phyloP scores from a whole-genome alignment of 2,329 filamentous ascomycete species.

The Emergomyces orientalis region DNA sequence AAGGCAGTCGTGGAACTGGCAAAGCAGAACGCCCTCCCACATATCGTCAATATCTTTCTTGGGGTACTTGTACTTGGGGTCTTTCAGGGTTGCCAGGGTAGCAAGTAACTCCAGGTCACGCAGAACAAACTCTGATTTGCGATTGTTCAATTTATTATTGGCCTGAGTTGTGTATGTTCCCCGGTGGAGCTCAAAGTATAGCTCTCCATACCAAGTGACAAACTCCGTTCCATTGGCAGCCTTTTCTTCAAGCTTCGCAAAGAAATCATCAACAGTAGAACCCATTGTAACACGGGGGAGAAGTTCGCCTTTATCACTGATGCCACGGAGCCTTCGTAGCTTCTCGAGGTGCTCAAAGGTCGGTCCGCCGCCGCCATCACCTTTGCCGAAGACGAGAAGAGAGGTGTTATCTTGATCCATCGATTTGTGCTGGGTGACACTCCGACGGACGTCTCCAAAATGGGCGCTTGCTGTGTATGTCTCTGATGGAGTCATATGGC shows the following conservation, averaged over 20 bases:
- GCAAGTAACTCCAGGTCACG: slow-evolving; percentile 82
- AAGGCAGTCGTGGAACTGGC: slow-evolving; percentile 95
- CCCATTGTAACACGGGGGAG: slow-evolving; percentile 85
- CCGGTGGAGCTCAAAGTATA: slow-evolving; percentile 95
- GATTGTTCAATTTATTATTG: slow-evolving; percentile 94
- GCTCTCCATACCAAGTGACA: slow-evolving; percentile 93
- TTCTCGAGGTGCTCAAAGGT: slow-evolving; percentile 94
- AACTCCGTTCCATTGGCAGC: slow-evolving; percentile 57
- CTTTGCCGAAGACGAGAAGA: slow-evolving; percentile 88
- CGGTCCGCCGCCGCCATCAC: slow-evolving; percentile 89
- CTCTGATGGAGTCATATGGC: slow-evolving; percentile 92
- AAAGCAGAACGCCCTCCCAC: slow-evolving; percentile 87
- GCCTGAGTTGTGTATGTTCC: slow-evolving; percentile 96
- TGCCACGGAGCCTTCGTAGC: slow-evolving; percentile 79
- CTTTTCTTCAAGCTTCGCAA: slow-evolving; percentile 73
- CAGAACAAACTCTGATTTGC: slow-evolving; percentile 72
- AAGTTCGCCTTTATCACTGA: slow-evolving; percentile 75
- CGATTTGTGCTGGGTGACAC: slow-evolving; percentile 86
- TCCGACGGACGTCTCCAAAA: slow-evolving; percentile 87
- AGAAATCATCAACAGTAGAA: slow-evolving; percentile 87
- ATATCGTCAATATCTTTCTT: slow-evolving; percentile 90
- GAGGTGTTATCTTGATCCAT: slow-evolving; percentile 88
- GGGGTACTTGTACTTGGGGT: slow-evolving; percentile 71
- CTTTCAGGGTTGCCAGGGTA: slow-evolving; percentile 68
- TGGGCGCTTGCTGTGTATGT: slow-evolving; percentile 92